Base-by-base conservation (phyloP, 148 eudicot genomes). In the Rheum nobile region DNA sequence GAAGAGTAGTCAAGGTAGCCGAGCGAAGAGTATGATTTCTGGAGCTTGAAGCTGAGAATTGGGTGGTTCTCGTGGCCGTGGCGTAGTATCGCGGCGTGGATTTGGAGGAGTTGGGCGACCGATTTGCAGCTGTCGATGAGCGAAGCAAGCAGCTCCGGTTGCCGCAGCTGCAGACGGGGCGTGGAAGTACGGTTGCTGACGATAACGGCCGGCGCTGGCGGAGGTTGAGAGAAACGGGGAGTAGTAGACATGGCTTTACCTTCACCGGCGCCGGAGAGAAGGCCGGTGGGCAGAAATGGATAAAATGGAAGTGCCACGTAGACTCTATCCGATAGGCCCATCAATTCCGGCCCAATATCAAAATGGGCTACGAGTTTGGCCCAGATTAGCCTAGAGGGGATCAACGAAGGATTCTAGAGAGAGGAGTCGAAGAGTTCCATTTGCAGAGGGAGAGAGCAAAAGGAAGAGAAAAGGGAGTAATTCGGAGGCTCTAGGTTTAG, bases 31-130 rank as follows among this genome's bases (percentile, higher is more conserved):
- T 91, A 93, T 0, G 89, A 81, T 48, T 87, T 89, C 71, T 88
- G 98, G 74, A 93, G 93, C 87, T 90, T 93, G 82, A 93, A 89
- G 69, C 79, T 86, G 61, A 93, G 61, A 67, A 80, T 76, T 46
- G 87, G 83, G 75, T 87, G 76, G 81, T 44, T 35, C 46, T 89
- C 85, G n/a, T 87, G 85, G 52, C 87, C 86, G 24, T 79, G 89
- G 31, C 97, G 88, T 77, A 91, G 71, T 24, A 91, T 72, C 28
- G 79, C 85, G n/a, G 88, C 88, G 67, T 91, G 97, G 78, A 91
- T 80, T 86, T 88, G 93, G 75, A 57, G 86, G 26, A 88, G 75
- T 4, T 86, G 85, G 32, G 61, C 19, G 71, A 75, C 72, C 35
- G 77, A 67, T 76, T 80, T 87, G 79, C 80, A 82, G 37, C 81